Percentiles rank a stretch among this genome's conserved stretches.
These are phyloP conservation scores for Phytophthora melonis DNA, from an alignment of 352 stramenopile species.

Conservation along the genomic window DNA sequence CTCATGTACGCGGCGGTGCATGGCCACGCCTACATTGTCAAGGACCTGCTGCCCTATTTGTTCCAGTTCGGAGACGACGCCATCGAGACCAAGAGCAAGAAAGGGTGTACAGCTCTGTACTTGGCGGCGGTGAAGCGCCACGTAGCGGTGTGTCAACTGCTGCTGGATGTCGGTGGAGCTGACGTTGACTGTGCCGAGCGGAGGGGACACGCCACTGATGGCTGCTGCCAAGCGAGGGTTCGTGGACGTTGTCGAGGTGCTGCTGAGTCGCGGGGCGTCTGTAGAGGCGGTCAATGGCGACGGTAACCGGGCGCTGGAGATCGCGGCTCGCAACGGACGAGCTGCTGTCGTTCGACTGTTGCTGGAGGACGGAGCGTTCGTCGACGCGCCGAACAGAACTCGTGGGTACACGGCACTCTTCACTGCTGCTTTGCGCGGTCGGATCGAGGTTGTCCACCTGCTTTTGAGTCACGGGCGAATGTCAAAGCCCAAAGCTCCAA, in stretches of 20 bases:
- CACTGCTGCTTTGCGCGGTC: slow-evolving; percentile 33
- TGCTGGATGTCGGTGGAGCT: slow-evolving; percentile 35
- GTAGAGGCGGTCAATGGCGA: slow-evolving; percentile 34
- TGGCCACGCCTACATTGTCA: slow-evolving; percentile 34
- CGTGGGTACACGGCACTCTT: slow-evolving; percentile 36
- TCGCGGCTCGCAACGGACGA: slow-evolving; percentile 32
- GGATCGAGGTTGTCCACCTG: slow-evolving; percentile 28
- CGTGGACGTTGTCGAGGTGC: slow-evolving; percentile 25
- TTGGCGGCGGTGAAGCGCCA: slow-evolving; percentile 30
- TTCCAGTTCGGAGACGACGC: slow-evolving; percentile 17
- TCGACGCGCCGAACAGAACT: slow-evolving; percentile 38
- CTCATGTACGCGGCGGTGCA: slow-evolving; percentile 38
- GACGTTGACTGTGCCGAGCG: slow-evolving; percentile 27
- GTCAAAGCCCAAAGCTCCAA: slow-evolving; percentile 32
- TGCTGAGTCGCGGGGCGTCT: slow-evolving; percentile 30
- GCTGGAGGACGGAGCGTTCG: slow-evolving; percentile 29
- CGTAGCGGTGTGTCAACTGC: slow-evolving; percentile 32
- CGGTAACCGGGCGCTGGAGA: slow-evolving; percentile 38
- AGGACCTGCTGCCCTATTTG: slow-evolving; percentile 28
- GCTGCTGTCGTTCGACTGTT: slow-evolving; percentile 28
- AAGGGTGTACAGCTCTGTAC: slow-evolving; percentile 29
- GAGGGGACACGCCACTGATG: slow-evolving; percentile 41
- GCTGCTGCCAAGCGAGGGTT: slow-evolving; percentile 33
- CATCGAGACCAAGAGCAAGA: slow-evolving; percentile 33
- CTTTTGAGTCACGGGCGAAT: slow-evolving; percentile 30